phyloP scores from a whole-genome alignment of 257 asterid genomes.

The Solanum clarkiae region DNA sequence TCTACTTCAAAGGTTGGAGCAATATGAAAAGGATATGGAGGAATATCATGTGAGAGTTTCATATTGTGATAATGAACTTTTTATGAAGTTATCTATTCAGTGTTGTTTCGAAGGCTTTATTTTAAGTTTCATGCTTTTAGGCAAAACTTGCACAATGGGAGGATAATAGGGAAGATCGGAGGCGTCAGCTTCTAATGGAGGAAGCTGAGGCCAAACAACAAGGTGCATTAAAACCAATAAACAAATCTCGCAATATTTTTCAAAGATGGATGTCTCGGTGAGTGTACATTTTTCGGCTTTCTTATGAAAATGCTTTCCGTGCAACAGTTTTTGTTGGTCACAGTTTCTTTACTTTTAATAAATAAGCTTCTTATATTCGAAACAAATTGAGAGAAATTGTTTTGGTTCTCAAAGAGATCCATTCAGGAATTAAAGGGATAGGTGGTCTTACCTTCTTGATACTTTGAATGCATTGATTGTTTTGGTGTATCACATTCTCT shows the following conservation, averaged over 20 bases:
- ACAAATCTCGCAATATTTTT: slow-evolving; percentile 39
- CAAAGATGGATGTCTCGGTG: slow-evolving; percentile 73
- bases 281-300: slow-evolving; percentile 6
- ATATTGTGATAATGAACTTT: neutral
- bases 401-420: neutral
- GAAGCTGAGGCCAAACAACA: slow-evolving; percentile 74
- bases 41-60: slow-evolving; percentile 54
- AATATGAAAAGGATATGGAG: slow-evolving; percentile 85
- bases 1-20: slow-evolving; percentile 65
- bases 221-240: slow-evolving; percentile 25
- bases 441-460: neutral
- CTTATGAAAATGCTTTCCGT: neutral
- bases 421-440: neutral
- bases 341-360: neutral
- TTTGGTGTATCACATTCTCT: neutral
- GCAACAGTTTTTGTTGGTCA: neutral
- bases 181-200: slow-evolving; percentile 57
- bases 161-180: slow-evolving; percentile 54
- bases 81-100: neutral
- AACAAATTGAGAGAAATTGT: neutral
- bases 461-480: neutral
- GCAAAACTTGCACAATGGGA: slow-evolving; percentile 73
- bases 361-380: neutral
- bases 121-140: slow-evolving; percentile 19
- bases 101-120: slow-evolving; percentile 5